Evolutionary conservation across 2,329 filamentous ascomycete genomes (phyloP), one percentile per base, ranked within the genome.

Genomic region (Fusarium virguliforme): DNA sequence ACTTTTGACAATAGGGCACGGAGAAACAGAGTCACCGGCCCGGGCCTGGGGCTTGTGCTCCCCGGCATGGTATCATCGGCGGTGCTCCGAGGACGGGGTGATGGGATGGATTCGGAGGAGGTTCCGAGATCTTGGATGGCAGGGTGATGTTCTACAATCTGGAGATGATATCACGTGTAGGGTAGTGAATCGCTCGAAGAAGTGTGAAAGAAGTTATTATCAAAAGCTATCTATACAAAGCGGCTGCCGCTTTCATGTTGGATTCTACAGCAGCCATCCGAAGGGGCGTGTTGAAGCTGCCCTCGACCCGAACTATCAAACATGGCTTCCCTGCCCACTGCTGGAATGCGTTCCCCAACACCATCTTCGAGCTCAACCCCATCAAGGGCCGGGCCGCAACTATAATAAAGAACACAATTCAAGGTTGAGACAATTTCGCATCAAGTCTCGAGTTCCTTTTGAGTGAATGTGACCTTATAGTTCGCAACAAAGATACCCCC

Each of bases 1-100:
- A 41, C 59, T 41, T 28, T 61, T 55, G 34, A 24, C 48, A 55
- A 30, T 43, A 22, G 64, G 35, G 40, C 13, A 54, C 18, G 24
- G 38, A 56, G 34, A 43, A 43, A 35, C 18, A 13, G 37, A 32
- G 28, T 48, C 18, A 56, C 51, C 50, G 46, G 58, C 35, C 46
- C 48, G 35, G 32, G 48, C 57, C 32, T 60, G 41, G n/a, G 18
- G 6, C 30, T 8, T 26, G 38, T 18, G 43, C 38, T 1, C 7
- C 40, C 35, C 34, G n/a, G 53, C 5, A 26, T 37, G 6, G 9
- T 56, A 56, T 56, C 53, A 3, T 18, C 53, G 35, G 24, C 13
- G 22, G 35, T 18, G 35, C 53, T 56, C 35, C 53, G 10, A 26
- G 13, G 35, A 18, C 26, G 37, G 53, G 3, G 15, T 26, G 51